A percentile compares a stretch with the other conserved stretches of the same genome.
phyloP scores from a whole-genome alignment of 495 filamentous ascomycete genomes.

The Clavariopsis aquatica region DNA sequence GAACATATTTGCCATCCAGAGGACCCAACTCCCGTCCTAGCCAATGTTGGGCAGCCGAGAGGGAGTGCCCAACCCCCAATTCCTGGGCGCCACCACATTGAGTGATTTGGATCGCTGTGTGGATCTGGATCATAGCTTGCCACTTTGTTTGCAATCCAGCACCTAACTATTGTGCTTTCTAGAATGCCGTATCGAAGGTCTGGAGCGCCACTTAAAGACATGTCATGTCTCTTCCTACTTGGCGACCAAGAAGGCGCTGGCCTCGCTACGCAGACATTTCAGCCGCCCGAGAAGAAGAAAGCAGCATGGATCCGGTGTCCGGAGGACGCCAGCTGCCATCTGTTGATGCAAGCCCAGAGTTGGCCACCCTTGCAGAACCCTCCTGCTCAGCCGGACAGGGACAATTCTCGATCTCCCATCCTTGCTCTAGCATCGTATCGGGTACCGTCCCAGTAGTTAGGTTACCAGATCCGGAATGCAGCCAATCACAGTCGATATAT shows the following conservation, averaged over 20 bases:
- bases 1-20: background rate
- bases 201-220: background rate
- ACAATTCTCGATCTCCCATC: background rate
- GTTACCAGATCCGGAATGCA: slow-evolving; percentile 4
- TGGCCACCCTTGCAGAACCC: background rate
- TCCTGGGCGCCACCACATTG: too few species aligned
- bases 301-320: background rate
- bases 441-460: slow-evolving; percentile 5
- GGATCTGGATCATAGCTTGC: background rate
- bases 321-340: background rate
- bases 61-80: background rate
- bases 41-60: background rate
- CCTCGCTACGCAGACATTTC: too few species aligned
- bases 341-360: background rate
- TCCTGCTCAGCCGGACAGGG: background rate
- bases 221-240: background rate
- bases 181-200: slow-evolving; percentile 14
- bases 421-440: slow-evolving; percentile 10
- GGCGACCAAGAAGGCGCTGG: too few species aligned
- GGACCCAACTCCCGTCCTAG: background rate
- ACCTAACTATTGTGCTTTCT: slow-evolving; percentile 10
- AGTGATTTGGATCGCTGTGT: too few species aligned
- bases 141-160: background rate
- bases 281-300: background rate
- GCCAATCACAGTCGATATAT: background rate